Base-by-base conservation (phyloP, 768 basidiomycete genomes). In the Trametopsis cervina region DNA sequence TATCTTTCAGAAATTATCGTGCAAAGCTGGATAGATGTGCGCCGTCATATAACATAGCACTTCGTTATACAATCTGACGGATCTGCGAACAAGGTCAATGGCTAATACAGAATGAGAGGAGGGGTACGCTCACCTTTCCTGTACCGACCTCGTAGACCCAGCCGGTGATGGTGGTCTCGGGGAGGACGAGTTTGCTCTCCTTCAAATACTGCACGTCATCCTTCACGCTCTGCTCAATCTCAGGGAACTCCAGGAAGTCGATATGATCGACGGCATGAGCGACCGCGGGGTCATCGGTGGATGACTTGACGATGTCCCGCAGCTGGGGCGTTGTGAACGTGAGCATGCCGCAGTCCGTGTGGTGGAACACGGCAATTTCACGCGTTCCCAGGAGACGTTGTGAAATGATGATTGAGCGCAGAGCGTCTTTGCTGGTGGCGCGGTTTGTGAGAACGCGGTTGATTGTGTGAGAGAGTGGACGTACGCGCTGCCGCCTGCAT, bases 281-380 rank as follows among this genome's bases (percentile, higher is more conserved):
- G 18, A 54, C 43, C 2, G 57, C 42, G 51, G 67, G 46, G 33
- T 50, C 66, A 13, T 73, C 70, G 35, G 69, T 64, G 22, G 69
- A 65, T 33, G 70, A 66, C 56, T 74, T 77, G 54, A 85, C 70
- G 42, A 76, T 63, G 15, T 63, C 56, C 44, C 74, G 76, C 21
- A 85, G 65, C 44, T 75, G 60, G 0, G 70, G 63, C 22, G 72
- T 72, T 4, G 66, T 71, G 67, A 86, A 85, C 0, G 75, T 77
- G 40, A 81, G 66, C 83, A 87, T 85, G 40, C 85, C 85, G 57
- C 85, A 86, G 40, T 73, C 80, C 1, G 80, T 83, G 62, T 88
- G 85, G 60, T 81, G 82, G 61, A 84, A 75, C 42, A 88, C 66
- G 3, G 80, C 75, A 44, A 86, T 75, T 64, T 85, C 81, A 13